phyloP scores from a whole-genome alignment of 495 filamentous ascomycete genomes.

The Recurvomyces mirabilis region DNA sequence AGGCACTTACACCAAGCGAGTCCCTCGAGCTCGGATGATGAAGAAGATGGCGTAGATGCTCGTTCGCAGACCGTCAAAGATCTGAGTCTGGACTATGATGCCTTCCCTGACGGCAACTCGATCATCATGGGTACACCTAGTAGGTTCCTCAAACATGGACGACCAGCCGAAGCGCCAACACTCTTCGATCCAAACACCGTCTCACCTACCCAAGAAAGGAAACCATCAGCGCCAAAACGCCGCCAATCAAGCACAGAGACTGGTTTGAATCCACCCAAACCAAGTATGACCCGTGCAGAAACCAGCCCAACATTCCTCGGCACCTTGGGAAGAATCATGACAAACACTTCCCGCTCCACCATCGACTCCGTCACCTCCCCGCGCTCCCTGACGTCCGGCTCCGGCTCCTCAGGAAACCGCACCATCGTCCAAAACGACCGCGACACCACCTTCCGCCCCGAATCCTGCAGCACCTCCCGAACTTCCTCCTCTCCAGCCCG shows the following conservation, averaged over 20 bases:
- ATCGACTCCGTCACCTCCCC: slow-evolving; percentile 6
- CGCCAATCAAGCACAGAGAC: slow-evolving; percentile 13
- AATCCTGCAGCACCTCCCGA: background rate
- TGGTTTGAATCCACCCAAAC: slow-evolving; percentile 8
- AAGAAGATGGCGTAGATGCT: slow-evolving; percentile 3
- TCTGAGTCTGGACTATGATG: slow-evolving; percentile 14
- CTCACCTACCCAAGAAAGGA: slow-evolving; percentile 1
- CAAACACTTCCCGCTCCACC: slow-evolving; percentile 1
- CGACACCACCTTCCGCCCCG: background rate
- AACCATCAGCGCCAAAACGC: slow-evolving; percentile 1
- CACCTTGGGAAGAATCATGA: slow-evolving; percentile 1
- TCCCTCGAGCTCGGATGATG: slow-evolving; percentile 3
- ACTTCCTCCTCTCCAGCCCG: slow-evolving; percentile 9
- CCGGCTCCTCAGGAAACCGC: slow-evolving; percentile 12
- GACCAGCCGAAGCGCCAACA: slow-evolving; percentile 1
- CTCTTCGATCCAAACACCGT: slow-evolving; percentile 8
- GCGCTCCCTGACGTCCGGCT: slow-evolving; percentile 7
- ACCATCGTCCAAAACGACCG: slow-evolving; percentile 7
- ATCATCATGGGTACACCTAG: slow-evolving; percentile 20
- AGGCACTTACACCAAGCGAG: background rate
- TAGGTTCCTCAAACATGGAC: slow-evolving; percentile 17
- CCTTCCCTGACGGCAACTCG: slow-evolving; percentile 22
- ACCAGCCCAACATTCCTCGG: slow-evolving; percentile 16
- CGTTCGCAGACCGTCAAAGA: slow-evolving; percentile 5
- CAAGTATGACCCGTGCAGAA: slow-evolving; percentile 13